Conservation (phyloP, 495 filamentous ascomycete genomes). For the Penicillium maclennaniae region DNA sequence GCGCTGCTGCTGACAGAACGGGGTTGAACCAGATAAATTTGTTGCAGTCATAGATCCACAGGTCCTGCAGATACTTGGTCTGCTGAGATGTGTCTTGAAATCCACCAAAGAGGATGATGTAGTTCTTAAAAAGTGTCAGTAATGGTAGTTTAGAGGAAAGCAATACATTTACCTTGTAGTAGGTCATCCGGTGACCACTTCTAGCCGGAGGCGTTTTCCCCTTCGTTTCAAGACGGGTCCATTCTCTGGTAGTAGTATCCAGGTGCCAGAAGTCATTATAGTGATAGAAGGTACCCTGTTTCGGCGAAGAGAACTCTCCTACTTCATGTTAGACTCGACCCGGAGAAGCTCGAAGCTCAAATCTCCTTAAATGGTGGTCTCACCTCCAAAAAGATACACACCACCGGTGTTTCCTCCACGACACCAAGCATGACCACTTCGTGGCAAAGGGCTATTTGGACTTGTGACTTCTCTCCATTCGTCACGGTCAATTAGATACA, state of each 20-base stretch:
- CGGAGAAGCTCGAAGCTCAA: neutral
- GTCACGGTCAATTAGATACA: slow-evolving; percentile 82
- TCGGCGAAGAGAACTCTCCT: slow-evolving; percentile 69
- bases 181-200: slow-evolving; percentile 92
- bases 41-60: slow-evolving; percentile 67
- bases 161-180: slow-evolving; percentile 59
- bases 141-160: neutral
- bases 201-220: slow-evolving; percentile 84
- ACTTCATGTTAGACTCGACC: slow-evolving; percentile 1
- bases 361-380: slow-evolving; percentile 8
- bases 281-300: slow-evolving; percentile 98
- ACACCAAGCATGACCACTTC: slow-evolving; percentile 90
- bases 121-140: slow-evolving; percentile 42
- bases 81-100: slow-evolving; percentile 95
- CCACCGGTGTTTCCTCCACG: slow-evolving; percentile 80
- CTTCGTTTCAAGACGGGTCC: slow-evolving; percentile 83
- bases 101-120: slow-evolving; percentile 72
- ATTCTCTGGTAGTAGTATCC: slow-evolving; percentile 76
- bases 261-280: slow-evolving; percentile 98
- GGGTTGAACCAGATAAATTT: slow-evolving; percentile 77
- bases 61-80: slow-evolving; percentile 78
- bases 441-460: slow-evolving; percentile 86
- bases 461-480: slow-evolving; percentile 86
- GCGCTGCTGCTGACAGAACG: slow-evolving; percentile 62
- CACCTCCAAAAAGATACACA: slow-evolving; percentile 86